These are phyloP conservation scores for Candida ficus DNA, from an alignment of 805 yeast genomes.

Conservation along the genomic window DNA sequence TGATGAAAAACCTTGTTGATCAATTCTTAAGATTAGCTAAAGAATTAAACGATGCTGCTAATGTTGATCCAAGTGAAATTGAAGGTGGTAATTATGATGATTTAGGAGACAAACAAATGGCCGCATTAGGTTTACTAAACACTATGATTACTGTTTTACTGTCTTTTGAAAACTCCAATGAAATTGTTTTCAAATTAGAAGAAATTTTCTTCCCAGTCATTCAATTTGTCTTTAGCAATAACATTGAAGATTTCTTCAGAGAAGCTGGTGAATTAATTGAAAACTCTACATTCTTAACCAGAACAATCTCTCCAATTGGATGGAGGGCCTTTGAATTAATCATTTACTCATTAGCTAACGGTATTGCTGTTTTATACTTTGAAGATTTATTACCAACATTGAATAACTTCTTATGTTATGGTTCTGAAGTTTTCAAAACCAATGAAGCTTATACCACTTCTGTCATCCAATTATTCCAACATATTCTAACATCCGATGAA, in stretches of 20 bases:
- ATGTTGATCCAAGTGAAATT: conserved; percentile 35
- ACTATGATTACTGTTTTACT: conserved; percentile 78
- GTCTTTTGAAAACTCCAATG: conserved; percentile 76
- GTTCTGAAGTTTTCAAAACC: conserved; percentile 42
- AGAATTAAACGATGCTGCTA: conserved; percentile 62
- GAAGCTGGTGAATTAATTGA: conserved; percentile 76
- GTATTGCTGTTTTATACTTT: conserved; percentile 57
- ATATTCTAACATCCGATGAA: conserved; percentile 38
- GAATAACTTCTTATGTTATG: conserved; percentile 67
- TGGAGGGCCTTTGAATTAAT: conserved; percentile 67
- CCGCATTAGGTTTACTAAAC: conserved; percentile 75
- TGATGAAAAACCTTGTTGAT: conserved; percentile 56
- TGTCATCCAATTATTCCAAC: conserved; percentile 44
- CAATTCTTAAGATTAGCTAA: conserved; percentile 69
- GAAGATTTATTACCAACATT: conserved; percentile 75
- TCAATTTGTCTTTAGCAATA: conserved; percentile 57
- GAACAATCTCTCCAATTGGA: conserved; percentile 59
- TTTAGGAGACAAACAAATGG: conserved; percentile 66
- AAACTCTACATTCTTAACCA: conserved; percentile 55
- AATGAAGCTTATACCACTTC: conserved; percentile 44
- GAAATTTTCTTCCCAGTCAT: conserved; percentile 66
- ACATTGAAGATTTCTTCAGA: conserved; percentile 66
- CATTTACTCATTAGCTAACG: conserved; percentile 33
- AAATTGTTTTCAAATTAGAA: conserved; percentile 59
- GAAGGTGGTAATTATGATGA: conserved; percentile 30